Evolutionary conservation across 495 filamentous ascomycete species (phyloP), one percentile per base, ranked within the genome.

Genomic region (Hypoxylon lienhwacheense): DNA sequence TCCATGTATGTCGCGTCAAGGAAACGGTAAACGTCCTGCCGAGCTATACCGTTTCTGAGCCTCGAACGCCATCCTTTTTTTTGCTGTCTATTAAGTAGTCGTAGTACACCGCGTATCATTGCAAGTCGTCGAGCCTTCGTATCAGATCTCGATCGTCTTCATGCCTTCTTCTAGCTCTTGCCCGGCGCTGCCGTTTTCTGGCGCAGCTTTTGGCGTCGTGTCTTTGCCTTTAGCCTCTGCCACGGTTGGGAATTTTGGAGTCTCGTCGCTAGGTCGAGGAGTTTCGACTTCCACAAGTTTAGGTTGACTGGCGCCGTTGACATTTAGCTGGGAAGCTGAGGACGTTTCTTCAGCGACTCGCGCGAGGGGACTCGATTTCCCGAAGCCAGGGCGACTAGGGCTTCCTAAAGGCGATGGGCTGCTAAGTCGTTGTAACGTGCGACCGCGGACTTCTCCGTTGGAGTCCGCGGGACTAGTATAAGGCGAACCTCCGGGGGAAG

Each of bases 101-200:
- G 47, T 67, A 42, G 58, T 57, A 63, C 41, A 61, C 54, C 55
- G 22, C 33, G 36, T 58, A 41, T 65, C 62, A 28, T 65, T 55
- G 58, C 58, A 29, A 45, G 48, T 67, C 61, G 58, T 61, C 22
- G 48, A 61, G 58, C 42, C 46, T 55, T 68, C 63, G 36, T 55
- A 33, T 66, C 63, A 82, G 47, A 82, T 82, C 67, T 82, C 78
- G 59, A 82, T 81, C 31, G 76, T 78, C 67, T 81, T 82, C 78
- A 82, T 81, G 16, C 69, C 66, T 37, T 71, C 76, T 49, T 77
- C 77, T 7, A 73, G 53, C 11, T 61, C 55, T 42, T 55, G 28
- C 25, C 33, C 25, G 2, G 16, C 32, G 28, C 54, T 54, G 24
- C 64, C 66, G 42, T 66, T 70, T 31, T 41, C 34, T 16, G 43